Base-by-base conservation (phyloP, 108 stramenopile species). In the Cylindrotheca closterium region DNA sequence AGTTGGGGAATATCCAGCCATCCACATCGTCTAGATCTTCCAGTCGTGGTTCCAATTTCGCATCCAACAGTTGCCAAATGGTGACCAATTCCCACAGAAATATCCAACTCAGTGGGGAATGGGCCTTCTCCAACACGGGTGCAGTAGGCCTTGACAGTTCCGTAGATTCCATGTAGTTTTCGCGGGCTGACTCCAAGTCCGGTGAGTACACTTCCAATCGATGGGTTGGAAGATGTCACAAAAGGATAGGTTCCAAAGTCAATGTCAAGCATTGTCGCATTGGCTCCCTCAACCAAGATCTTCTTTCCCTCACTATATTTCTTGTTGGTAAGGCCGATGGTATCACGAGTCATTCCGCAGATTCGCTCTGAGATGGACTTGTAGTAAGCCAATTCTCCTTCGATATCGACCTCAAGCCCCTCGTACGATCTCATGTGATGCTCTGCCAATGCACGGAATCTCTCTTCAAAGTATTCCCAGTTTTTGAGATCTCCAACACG, bases 61-160 rank as follows among this genome's bases (percentile, higher is more conserved):
- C 81, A 86, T 27, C 99, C 99, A 18, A 93, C 91, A 12, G 82
- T 71, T 18, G 85, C 80, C 27, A 99, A 75, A 65, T 94, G 88
- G 45, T 83, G 67, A 8, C 97, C 97, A 30, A 88, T 79, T 47
- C 78, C 70, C 3, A 66, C 79, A 15, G 78, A 71, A 37, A 82
- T 87, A 4, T 84, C 77, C 45, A 96, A 78, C 70, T 99, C 99
- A 27, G 99, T 98, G 26, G 98, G 98, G 85, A 99, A 99, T 12
- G 99, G 99, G 0, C 99, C 99, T 70, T 96, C 95, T n/a, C 99
- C 99, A 17, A 99, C 99, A 46, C 99, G 89, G 10, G 99, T 98
- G 71, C 95, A 97, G 86, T 99, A 99, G 26, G 97, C 94, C 84
- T 99, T 99, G 47, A 98, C 96, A 8, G 96, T 97, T 45, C 98